These are phyloP conservation scores for Arxiozyma heterogenica DNA, from an alignment of 1,139 yeast species.

Conservation along the genomic window DNA sequence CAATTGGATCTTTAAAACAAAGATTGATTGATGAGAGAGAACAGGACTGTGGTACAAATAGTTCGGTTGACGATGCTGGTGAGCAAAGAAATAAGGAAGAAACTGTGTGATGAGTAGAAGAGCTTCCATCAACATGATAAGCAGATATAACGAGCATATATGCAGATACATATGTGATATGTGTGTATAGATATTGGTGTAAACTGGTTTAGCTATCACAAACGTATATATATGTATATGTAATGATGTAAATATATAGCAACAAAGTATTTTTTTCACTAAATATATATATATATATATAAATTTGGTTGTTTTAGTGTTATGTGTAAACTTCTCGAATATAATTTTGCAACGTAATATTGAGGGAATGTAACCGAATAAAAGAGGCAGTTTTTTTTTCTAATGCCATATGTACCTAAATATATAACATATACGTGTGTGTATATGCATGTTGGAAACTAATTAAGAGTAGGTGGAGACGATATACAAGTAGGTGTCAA, in stretches of 20 bases:
- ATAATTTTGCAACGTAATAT: no score
- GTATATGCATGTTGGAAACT: neutral
- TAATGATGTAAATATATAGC: neutral
- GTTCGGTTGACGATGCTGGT: neutral
- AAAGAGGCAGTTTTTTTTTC: neutral
- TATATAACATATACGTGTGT: no score
- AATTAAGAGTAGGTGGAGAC: neutral
- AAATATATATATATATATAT: no score
- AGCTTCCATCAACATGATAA: no score
- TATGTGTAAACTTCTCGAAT: no score
- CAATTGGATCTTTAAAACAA: constrained; percentile 5
- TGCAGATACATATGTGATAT: neutral
- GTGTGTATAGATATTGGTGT: neutral
- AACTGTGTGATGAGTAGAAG: neutral
- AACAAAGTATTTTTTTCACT: no score
- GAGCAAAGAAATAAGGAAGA: neutral
- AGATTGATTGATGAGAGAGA: neutral
- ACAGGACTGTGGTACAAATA: neutral
- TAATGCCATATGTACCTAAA: no score
- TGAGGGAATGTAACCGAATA: neutral
- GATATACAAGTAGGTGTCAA: neutral
- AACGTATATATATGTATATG: no score
- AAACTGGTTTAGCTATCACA: neutral
- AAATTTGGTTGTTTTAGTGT: neutral
- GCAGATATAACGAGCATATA: neutral